These are phyloP conservation scores for Cystobasidium ongulense DNA, from an alignment of 768 basidiomycete species.

Conservation along the genomic window DNA sequence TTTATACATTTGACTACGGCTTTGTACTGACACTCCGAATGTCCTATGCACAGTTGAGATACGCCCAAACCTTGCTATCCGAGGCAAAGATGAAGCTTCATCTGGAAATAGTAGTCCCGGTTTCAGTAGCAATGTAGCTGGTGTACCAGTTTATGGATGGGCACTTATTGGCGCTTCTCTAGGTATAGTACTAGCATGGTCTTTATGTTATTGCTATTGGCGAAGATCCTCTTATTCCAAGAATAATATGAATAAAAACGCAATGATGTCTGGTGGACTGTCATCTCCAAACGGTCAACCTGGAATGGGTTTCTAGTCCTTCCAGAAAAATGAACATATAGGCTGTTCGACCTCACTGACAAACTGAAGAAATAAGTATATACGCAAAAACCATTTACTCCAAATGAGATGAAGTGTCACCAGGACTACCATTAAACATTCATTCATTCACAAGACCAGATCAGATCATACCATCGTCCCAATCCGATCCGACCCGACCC, in stretches of 20 bases:
- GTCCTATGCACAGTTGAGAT: background rate
- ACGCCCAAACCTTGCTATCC: background rate
- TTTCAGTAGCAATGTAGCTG: background rate
- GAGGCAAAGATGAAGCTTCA: slow-evolving; percentile 2
- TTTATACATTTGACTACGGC: background rate
- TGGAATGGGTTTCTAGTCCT: background rate
- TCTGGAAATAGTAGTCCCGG: too few species aligned
- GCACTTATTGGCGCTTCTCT: background rate
- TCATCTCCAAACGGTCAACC: background rate
- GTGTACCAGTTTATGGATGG: slow-evolving; percentile 21
- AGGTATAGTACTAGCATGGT: background rate
- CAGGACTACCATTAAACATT: too few species aligned
- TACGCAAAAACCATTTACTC: too few species aligned
- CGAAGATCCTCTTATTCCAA: background rate
- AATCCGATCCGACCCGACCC: too few species aligned
- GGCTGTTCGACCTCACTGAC: too few species aligned
- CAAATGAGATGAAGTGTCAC: too few species aligned
- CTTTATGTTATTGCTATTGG: background rate
- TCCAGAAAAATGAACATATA: too few species aligned
- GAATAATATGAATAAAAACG: background rate
- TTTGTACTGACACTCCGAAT: too few species aligned
- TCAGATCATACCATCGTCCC: too few species aligned
- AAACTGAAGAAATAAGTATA: too few species aligned
- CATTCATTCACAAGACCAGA: too few species aligned
- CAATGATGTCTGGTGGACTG: background rate